Evolutionary conservation across 768 basidiomycete species (phyloP).

Genomic region (Pisolithus microcarpus): DNA sequence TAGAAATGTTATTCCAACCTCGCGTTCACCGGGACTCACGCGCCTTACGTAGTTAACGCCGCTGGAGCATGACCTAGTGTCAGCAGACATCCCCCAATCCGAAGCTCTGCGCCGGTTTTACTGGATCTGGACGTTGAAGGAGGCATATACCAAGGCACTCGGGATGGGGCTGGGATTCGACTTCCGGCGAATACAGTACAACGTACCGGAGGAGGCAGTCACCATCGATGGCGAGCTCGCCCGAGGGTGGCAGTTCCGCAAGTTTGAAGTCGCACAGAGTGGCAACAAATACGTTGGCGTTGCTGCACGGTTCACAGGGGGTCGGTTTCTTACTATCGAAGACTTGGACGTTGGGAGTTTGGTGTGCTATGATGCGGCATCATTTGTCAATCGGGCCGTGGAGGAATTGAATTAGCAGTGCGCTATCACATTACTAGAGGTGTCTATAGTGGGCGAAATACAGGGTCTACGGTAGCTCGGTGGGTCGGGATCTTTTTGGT

Average conservation of each 20-base stretch:
- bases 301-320: slow-evolving; percentile 54
- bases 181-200: slow-evolving; percentile 68
- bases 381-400: slow-evolving; percentile 44
- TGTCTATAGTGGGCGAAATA: slow-evolving; percentile 8
- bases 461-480: slow-evolving; percentile 10
- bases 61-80: slow-evolving; percentile 27
- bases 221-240: slow-evolving; percentile 53
- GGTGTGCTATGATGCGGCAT: slow-evolving; percentile 37
- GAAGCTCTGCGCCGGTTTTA: slow-evolving; percentile 62
- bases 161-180: slow-evolving; percentile 81
- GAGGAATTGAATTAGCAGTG: slow-evolving; percentile 28
- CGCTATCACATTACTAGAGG: slow-evolving; percentile 9
- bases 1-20: slow-evolving; percentile 16
- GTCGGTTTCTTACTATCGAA: slow-evolving; percentile 26
- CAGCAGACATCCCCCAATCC: slow-evolving; percentile 34
- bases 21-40: slow-evolving; percentile 4
- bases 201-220: slow-evolving; percentile 44
- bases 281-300: slow-evolving; percentile 59
- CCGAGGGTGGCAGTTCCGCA: slow-evolving; percentile 61
- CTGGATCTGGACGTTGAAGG: slow-evolving; percentile 86
- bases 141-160: slow-evolving; percentile 86
- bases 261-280: slow-evolving; percentile 46
- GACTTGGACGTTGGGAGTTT: slow-evolving; percentile 35
- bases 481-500: not conserved
- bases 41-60: slow-evolving; percentile 32